Evolutionary conservation across 2,329 filamentous ascomycete genomes (phyloP).

Genomic region (Colletotrichum sp.): DNA sequence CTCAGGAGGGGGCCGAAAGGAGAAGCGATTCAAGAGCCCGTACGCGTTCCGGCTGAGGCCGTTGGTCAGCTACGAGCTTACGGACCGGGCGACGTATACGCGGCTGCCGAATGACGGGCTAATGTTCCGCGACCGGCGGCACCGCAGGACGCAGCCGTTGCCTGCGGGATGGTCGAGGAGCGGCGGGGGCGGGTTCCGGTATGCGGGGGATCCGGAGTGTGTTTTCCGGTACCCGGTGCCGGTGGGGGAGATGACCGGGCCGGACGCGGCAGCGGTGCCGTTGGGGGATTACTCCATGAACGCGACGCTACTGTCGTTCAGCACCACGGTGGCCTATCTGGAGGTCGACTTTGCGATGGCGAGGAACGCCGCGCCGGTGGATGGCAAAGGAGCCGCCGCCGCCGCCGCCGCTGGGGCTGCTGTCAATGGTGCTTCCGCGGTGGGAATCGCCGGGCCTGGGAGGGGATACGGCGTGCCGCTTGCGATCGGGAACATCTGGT

Average conservation of each 20-base stretch:
- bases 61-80: conserved; percentile 43
- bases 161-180: conserved; percentile 45
- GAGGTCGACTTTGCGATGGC: conserved; percentile 42
- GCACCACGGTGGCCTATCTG: conserved; percentile 42
- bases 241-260: conserved; percentile 2
- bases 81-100: conserved; percentile 38
- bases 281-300: conserved; percentile 1
- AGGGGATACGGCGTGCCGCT: conserved; percentile 32
- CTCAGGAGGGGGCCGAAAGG: conserved; percentile 26
- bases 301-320: conserved; percentile 39
- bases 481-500: conserved; percentile 48
- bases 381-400: conserved; percentile 28
- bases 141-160: conserved; percentile 30
- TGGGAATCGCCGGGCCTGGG: neutral
- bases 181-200: conserved; percentile 37
- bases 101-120: conserved; percentile 42
- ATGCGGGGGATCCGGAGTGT: conserved; percentile 43
- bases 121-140: conserved; percentile 42
- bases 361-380: conserved; percentile 30
- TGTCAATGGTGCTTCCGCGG: neutral
- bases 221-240: conserved; percentile 49
- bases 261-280: neutral
- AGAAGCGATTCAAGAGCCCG: conserved; percentile 39
- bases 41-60: conserved; percentile 44
- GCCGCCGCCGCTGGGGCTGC: neutral